Conservation (phyloP, 2,329 filamentous ascomycete species). For the Sclerotinia trifoliorum region DNA sequence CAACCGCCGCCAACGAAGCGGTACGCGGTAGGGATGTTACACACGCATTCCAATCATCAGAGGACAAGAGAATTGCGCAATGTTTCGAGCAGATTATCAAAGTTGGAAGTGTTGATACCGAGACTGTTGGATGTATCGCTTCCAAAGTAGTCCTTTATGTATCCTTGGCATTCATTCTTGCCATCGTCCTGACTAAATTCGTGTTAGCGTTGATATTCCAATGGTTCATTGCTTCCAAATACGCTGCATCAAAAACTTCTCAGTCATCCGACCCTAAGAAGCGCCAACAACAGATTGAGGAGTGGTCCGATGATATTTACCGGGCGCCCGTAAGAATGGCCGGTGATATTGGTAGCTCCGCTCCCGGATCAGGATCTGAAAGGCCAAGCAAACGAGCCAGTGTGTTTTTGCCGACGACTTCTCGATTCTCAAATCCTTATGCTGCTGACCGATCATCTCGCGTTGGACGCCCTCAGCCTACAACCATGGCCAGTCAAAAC, state of each 20-base stretch:
- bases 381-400: slow-evolving; percentile 77
- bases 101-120: slow-evolving; percentile 92
- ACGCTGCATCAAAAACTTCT: slow-evolving; percentile 81
- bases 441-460: slow-evolving; percentile 60
- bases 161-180: slow-evolving; percentile 85
- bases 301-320: slow-evolving; percentile 98
- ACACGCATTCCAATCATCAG: slow-evolving; percentile 73
- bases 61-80: slow-evolving; percentile 78
- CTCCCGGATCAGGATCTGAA: slow-evolving; percentile 65
- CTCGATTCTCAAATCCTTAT: slow-evolving; percentile 89
- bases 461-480: slow-evolving; percentile 58
- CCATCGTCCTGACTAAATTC: slow-evolving; percentile 84
- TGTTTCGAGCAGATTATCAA: slow-evolving; percentile 94
- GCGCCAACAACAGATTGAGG: slow-evolving; percentile 90
- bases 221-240: slow-evolving; percentile 90
- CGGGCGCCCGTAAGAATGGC: slow-evolving; percentile 79
- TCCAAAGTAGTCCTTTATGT: slow-evolving; percentile 96
- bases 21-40: slow-evolving; percentile 87
- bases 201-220: slow-evolving; percentile 87
- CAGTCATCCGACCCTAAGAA: slow-evolving; percentile 78
- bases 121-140: slow-evolving; percentile 94
- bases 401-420: slow-evolving; percentile 85
- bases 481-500: slow-evolving; percentile 90
- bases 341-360: slow-evolving; percentile 68
- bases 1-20: slow-evolving; percentile 55